Base-by-base conservation (phyloP, 257 asterid species). In the Apocynum venetum region DNA sequence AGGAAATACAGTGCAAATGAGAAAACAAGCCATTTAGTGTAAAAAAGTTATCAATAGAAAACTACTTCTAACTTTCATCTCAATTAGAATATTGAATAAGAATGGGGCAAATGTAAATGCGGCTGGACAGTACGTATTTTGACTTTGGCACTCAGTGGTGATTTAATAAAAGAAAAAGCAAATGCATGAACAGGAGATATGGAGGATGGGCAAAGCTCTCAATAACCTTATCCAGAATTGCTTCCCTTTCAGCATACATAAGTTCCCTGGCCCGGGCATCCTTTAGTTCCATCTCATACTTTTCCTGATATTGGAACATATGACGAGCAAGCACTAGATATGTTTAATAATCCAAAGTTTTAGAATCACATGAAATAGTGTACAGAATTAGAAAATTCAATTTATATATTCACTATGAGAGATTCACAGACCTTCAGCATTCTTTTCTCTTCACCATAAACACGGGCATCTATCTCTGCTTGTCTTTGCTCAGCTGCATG, bases 241-340 rank as follows among this genome's bases (percentile, higher is more conserved):
- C 92, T 90, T 96, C 99, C 84, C 91, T 92, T 88, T 96, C 98
- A 72, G 97, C 99, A 88, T 96, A 96, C 97, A 96, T 93, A 85
- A 96, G 98, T 87, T 96, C 98, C 89, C 98, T 89, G 82, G 91
- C 97, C 87, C 93, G 87, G 79, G 98, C 96, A 88, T 96, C 99
- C 87, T 87, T 96, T 20, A 96, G 90, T 74, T 96, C 97, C 89
- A 90, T 93, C 81, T 96, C 98, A 80, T 90, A 96, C 84, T 89
- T 93, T 79, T 89, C 98, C 99, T 96, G 90, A 82, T 83, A 75
- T 75, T 73, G 44, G 73, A 83, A 74, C 83, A 66, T 35, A 89
- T 71, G n/a, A 80, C 41, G 41, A 87, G 64, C 31, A 76, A 15
- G 81, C 83, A 78, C 78, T 74, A 78, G 76, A 70, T 48, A 43